Percentiles rank a stretch among this genome's conserved stretches.
These are phyloP conservation scores for Beauveria medogensis DNA, from an alignment of 2,329 filamentous ascomycete genomes.

Conservation along the genomic window DNA sequence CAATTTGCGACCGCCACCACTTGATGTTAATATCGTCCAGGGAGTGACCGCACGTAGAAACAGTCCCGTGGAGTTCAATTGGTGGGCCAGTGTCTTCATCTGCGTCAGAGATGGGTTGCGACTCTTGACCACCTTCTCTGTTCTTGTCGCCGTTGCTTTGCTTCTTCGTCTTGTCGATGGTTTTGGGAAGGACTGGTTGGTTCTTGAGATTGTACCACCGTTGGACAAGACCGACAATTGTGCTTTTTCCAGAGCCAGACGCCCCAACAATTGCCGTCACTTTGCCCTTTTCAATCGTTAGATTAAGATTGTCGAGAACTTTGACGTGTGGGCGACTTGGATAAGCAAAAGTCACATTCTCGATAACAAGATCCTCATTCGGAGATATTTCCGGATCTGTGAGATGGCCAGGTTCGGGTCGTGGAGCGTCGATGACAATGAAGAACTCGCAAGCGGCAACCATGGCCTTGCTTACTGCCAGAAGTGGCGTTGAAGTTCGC, in stretches of 20 bases:
- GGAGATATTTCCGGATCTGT: conserved; percentile 29
- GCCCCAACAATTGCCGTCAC: conserved; percentile 67
- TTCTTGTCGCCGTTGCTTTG: conserved; percentile 20
- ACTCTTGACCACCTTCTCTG: conserved; percentile 8
- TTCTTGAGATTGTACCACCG: conserved; percentile 60
- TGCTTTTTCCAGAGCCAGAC: conserved; percentile 67
- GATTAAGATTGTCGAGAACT: conserved; percentile 50
- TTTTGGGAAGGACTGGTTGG: conserved; percentile 38
- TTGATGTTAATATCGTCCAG: conserved; percentile 54
- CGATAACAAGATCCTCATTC: conserved; percentile 38
- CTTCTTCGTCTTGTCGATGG: conserved; percentile 27
- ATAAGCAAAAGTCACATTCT: conserved; percentile 62
- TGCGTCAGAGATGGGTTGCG: conserved; percentile 10
- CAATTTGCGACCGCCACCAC: conserved; percentile 55
- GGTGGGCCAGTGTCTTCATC: conserved; percentile 31
- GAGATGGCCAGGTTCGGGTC: conserved; percentile 26
- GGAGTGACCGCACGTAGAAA: conserved; percentile 45
- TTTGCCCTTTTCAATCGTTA: conserved; percentile 56
- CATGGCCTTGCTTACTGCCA: conserved; percentile 48
- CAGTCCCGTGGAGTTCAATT: conserved; percentile 36
- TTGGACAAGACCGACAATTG: conserved; percentile 62
- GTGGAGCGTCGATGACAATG: conserved; percentile 42
- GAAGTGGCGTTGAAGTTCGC: conserved; percentile 47
- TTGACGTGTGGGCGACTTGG: conserved; percentile 57
- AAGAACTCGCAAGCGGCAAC: conserved; percentile 52